Evolutionary conservation across 331 rosid genomes (phyloP).

Genomic region (Arachis monticola): DNA sequence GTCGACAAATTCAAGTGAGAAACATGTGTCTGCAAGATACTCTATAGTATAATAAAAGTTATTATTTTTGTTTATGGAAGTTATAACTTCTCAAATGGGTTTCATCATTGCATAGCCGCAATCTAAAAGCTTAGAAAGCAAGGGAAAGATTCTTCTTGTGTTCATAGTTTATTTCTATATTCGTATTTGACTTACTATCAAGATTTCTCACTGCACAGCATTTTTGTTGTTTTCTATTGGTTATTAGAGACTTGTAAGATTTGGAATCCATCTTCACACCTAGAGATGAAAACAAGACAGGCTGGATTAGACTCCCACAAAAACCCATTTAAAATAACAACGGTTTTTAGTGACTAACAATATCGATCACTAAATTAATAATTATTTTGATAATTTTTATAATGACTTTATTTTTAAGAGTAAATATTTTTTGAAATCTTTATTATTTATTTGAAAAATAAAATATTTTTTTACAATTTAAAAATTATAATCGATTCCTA

Average conservation of each 20-base stretch:
- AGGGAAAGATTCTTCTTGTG: not conserved
- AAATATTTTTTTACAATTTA: no score
- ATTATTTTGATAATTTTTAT: no score
- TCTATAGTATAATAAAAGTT: not conserved
- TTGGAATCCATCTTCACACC: no score
- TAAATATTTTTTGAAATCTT: no score
- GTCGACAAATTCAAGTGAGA: constrained; percentile 35
- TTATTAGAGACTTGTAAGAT: not conserved
- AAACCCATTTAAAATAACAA: no score
- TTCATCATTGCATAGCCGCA: constrained; percentile 39
- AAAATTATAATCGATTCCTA: no score
- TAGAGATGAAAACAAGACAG: no score
- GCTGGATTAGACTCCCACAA: no score
- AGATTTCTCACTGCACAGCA: constrained; percentile 6
- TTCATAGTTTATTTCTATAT: not conserved
- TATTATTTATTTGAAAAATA: no score
- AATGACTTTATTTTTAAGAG: no score
- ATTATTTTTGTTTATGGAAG: constrained; percentile 10
- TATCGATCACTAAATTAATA: no score
- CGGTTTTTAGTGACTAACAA: no score
- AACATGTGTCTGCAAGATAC: constrained; percentile 7
- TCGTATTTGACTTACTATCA: not conserved
- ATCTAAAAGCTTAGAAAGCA: not conserved
- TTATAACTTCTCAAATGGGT: constrained; percentile 15
- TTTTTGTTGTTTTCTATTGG: not conserved